Conservation (phyloP, 2,329 filamentous ascomycete genomes). For the Aspergillus pseudoviridinutans region DNA sequence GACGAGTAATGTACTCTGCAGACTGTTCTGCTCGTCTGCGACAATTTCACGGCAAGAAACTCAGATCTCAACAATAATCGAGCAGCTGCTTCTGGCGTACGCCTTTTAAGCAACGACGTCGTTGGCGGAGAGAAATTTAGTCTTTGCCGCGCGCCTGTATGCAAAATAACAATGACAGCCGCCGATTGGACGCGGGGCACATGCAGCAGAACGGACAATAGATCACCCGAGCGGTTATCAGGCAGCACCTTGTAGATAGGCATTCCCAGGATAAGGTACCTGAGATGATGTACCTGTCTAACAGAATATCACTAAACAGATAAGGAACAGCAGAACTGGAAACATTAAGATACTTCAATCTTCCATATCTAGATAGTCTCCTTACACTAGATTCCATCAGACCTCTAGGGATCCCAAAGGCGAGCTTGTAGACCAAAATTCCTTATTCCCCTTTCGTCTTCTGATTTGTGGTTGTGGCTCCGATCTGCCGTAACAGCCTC, state of each 20-base stretch:
- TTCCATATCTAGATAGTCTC: neutral
- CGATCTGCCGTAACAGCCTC: neutral
- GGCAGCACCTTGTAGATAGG: constrained; percentile 6
- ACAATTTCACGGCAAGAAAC: constrained; percentile 8
- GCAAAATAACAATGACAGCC: constrained; percentile 25
- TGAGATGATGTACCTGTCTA: neutral
- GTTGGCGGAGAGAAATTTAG: constrained; percentile 14
- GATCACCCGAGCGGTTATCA: constrained; percentile 18
- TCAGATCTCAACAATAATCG: constrained; percentile 4
- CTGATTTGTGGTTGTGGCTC: neutral
- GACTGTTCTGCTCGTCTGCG: neutral
- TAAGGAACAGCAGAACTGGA: neutral
- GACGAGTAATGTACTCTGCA: neutral
- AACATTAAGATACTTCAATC: neutral
- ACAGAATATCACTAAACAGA: neutral
- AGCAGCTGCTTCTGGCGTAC: neutral
- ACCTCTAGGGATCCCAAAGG: neutral
- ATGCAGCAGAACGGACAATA: constrained; percentile 16
- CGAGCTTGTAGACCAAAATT: neutral
- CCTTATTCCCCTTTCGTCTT: neutral
- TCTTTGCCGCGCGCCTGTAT: constrained; percentile 22
- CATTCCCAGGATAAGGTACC: neutral
- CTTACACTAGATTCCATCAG: neutral
- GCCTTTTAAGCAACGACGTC: constrained; percentile 9
- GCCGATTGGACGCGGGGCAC: constrained; percentile 18